These are phyloP conservation scores for Kappamyces sp. DNA, from an alignment of 192 early-diverging fungal genomes.

Conservation along the genomic window DNA sequence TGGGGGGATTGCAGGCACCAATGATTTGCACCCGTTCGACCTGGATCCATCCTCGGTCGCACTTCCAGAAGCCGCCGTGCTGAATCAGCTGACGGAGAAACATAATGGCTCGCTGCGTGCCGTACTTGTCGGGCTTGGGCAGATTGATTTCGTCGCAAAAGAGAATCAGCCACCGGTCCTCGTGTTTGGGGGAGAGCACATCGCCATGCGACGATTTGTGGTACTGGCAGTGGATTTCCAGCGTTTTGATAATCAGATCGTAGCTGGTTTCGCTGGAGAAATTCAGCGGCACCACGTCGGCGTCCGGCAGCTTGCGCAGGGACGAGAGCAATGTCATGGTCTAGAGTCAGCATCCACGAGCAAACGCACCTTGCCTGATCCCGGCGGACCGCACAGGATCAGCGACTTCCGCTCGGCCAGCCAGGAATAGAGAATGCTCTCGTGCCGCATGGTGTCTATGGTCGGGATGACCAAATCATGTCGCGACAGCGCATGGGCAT, in stretches of 20 bases:
- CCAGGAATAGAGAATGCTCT: slow-evolving; percentile 93
- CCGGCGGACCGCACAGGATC: slow-evolving; percentile 97
- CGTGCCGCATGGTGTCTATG: slow-evolving; percentile 94
- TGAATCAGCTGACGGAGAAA: slow-evolving; percentile 94
- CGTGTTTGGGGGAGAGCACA: slow-evolving; percentile 71
- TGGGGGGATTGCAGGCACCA: slow-evolving; percentile 99
- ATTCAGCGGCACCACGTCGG: slow-evolving; percentile 97
- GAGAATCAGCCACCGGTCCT: slow-evolving; percentile 93
- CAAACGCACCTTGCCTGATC: slow-evolving; percentile 74
- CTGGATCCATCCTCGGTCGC: slow-evolving; percentile 88
- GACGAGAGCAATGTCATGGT: slow-evolving; percentile 99
- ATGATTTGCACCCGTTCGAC: slow-evolving; percentile 98
- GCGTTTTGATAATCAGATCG: slow-evolving; percentile 88
- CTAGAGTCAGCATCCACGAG: slow-evolving; percentile 17
- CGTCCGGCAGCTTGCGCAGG: slow-evolving; percentile 84
- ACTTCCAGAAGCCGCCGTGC: slow-evolving; percentile 93
- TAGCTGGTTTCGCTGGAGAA: slow-evolving; percentile 98
- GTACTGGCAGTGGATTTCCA: slow-evolving; percentile 99
- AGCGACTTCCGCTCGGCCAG: slow-evolving; percentile 91
- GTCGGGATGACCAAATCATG: slow-evolving; percentile 97
- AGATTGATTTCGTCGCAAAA: slow-evolving; percentile 99
- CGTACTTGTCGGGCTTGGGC: slow-evolving; percentile 92
- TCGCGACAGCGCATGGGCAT: slow-evolving; percentile 80
- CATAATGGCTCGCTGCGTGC: slow-evolving; percentile 95
- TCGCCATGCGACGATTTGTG: slow-evolving; percentile 89